Conservation (phyloP, 2,329 filamentous ascomycete genomes). For the Colletotrichum kahawae region DNA sequence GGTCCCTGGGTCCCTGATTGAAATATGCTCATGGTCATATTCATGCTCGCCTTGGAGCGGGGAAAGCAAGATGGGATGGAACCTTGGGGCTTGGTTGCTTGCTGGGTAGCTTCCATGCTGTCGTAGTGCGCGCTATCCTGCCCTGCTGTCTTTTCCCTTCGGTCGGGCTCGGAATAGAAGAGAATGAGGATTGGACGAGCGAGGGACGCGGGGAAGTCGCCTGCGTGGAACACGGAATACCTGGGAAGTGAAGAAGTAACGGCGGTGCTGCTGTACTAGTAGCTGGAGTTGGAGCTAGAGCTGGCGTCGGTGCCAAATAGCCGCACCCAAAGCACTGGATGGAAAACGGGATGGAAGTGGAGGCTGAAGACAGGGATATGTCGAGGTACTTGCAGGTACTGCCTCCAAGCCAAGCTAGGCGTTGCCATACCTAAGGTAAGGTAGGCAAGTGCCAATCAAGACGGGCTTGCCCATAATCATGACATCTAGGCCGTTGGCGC, state of each 20-base stretch:
- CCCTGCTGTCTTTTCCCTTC: background rate
- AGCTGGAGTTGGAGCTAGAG: background rate
- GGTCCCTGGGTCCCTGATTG: background rate
- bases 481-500: background rate
- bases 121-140: background rate
- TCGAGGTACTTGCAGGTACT: background rate
- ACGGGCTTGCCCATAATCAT: background rate
- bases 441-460: background rate
- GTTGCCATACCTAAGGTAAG: background rate
- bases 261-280: background rate
- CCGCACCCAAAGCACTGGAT: slow-evolving; percentile 12
- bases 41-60: background rate
- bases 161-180: background rate
- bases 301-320: background rate
- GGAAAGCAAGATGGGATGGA: background rate
- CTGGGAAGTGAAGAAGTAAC: background rate
- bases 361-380: slow-evolving; percentile 4
- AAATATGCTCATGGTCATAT: background rate
- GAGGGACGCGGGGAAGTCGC: background rate
- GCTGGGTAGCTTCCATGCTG: background rate
- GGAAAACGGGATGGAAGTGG: slow-evolving; percentile 15
- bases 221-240: background rate
- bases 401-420: background rate
- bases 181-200: background rate
- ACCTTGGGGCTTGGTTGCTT: background rate